Conservation (phyloP, 2,329 filamentous ascomycete species). For the Cladosporium sp. region DNA sequence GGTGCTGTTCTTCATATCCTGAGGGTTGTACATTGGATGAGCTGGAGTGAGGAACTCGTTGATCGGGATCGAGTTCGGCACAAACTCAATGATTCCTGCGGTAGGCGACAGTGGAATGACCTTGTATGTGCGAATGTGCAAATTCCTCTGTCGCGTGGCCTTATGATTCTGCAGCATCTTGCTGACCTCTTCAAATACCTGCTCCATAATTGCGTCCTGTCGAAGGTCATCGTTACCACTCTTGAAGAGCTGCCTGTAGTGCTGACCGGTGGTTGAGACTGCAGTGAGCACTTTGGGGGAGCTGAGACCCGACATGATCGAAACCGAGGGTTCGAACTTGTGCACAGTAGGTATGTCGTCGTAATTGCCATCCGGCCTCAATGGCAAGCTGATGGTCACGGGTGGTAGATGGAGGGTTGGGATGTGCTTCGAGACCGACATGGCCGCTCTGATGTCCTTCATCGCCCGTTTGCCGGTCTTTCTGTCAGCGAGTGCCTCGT, state of each 20-base stretch:
- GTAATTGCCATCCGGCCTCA: conserved; percentile 75
- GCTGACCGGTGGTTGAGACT: conserved; percentile 71
- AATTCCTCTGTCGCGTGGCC: conserved; percentile 79
- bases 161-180: conserved; percentile 83
- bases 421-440: conserved; percentile 63
- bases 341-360: conserved; percentile 70
- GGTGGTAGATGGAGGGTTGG: conserved; percentile 72
- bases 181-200: conserved; percentile 96
- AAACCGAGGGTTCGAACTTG: conserved; percentile 72
- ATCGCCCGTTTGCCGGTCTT: conserved; percentile 51
- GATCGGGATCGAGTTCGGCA: conserved; percentile 86
- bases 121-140: conserved; percentile 95
- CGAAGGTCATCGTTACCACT: conserved; percentile 93
- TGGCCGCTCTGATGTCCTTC: conserved; percentile 64
- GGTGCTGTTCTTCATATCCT: conserved; percentile 71
- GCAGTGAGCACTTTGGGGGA: conserved; percentile 91
- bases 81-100: conserved; percentile 95
- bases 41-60: conserved; percentile 91
- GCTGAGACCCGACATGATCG: conserved; percentile 85
- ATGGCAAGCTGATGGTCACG: conserved; percentile 80
- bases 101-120: conserved; percentile 83
- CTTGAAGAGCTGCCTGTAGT: conserved; percentile 91
- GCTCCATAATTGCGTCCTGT: conserved; percentile 98
- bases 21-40: conserved; percentile 82
- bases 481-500: conserved; percentile 45